Conservation (phyloP, 805 yeast genomes). For the Kodamaea hsintzibuensis region DNA sequence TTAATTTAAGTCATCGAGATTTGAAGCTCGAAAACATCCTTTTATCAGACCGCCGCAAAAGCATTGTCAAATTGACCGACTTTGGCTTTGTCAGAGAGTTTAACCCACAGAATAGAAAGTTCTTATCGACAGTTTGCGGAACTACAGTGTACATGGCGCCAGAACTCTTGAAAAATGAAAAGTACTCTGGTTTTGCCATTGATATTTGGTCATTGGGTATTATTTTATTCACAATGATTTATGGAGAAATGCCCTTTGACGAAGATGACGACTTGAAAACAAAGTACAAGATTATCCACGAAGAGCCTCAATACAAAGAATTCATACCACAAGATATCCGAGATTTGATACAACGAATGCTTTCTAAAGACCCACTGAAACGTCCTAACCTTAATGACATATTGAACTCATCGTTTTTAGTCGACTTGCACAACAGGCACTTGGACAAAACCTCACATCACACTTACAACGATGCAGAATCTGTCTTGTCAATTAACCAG, state of each 20-base stretch:
- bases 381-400: constrained; percentile 54
- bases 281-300: constrained; percentile 57
- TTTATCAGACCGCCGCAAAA: constrained; percentile 50
- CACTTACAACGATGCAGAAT: constrained; percentile 33
- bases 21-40: constrained; percentile 78
- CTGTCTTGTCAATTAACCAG: constrained; percentile 40
- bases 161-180: constrained; percentile 67
- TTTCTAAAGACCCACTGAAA: constrained; percentile 62
- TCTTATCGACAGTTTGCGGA: constrained; percentile 86
- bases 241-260: constrained; percentile 90
- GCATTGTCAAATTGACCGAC: constrained; percentile 77
- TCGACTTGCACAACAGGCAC: constrained; percentile 31
- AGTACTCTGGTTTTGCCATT: constrained; percentile 75
- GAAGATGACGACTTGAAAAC: constrained; percentile 73
- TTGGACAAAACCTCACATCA: constrained; percentile 18
- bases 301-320: constrained; percentile 60
- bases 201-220: constrained; percentile 95
- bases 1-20: constrained; percentile 82
- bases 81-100: constrained; percentile 91
- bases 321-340: constrained; percentile 51
- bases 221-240: constrained; percentile 77
- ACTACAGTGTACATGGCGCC: constrained; percentile 98
- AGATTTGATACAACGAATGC: constrained; percentile 51
- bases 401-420: constrained; percentile 35
- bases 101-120: constrained; percentile 42